phyloP scores from a whole-genome alignment of 495 filamentous ascomycete genomes.

The Xylaria scruposa region DNA sequence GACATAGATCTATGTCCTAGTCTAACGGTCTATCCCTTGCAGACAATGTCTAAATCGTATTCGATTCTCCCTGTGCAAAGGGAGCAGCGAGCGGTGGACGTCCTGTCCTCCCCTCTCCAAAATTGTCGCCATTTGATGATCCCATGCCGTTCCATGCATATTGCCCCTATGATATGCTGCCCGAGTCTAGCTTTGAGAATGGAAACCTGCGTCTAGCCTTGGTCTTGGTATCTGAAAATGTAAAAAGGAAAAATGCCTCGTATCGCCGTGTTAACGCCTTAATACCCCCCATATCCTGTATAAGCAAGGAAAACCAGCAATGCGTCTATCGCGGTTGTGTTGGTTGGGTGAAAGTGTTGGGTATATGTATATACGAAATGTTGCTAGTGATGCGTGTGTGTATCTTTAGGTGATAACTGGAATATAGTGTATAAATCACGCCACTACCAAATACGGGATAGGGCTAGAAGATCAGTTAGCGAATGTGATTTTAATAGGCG shows the following conservation, averaged over 20 bases:
- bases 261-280: conserved; percentile 13
- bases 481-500: not conserved
- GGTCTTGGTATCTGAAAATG: conserved; percentile 24
- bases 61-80: not conserved
- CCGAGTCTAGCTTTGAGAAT: conserved; percentile 22
- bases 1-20: not conserved
- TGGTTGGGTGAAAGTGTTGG: conserved; percentile 12
- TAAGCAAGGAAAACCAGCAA: conserved; percentile 5
- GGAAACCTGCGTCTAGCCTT: conserved; percentile 19
- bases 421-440: not conserved
- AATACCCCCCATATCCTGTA: not conserved
- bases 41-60: not conserved
- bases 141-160: conserved; percentile 18
- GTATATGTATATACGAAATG: conserved; percentile 10
- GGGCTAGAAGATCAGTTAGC: conserved; percentile 11
- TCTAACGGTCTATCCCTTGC: not conserved
- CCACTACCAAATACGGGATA: conserved; percentile 23
- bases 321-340: conserved; percentile 2
- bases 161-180: conserved; percentile 19
- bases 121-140: not conserved
- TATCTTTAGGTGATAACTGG: not conserved
- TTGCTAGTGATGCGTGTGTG: conserved; percentile 4
- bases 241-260: not conserved
- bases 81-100: not conserved
- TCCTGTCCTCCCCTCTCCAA: not conserved